Conservation (phyloP, 371 early-diverging fungal genomes). For the Racocetra persica region DNA sequence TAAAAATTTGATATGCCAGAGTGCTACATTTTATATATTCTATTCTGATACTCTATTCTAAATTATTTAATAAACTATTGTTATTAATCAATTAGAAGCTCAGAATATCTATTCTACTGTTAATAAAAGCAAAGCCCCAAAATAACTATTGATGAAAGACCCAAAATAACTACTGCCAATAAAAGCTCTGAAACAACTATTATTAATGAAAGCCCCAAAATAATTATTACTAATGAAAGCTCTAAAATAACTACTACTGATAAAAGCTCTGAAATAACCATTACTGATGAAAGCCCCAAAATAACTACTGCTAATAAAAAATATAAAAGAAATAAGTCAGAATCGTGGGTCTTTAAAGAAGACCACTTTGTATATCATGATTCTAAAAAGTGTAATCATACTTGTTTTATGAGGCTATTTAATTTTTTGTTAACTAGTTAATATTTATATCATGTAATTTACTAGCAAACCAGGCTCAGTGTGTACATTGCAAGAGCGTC, state of each 20-base stretch:
- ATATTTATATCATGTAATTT: slow-evolving; percentile 16
- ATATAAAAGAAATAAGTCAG: slow-evolving; percentile 15
- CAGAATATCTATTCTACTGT: background rate
- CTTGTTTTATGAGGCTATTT: background rate
- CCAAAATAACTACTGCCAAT: background rate
- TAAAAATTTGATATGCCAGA: no score
- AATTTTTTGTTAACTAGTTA: background rate
- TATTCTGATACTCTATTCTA: no score
- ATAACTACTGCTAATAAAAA: background rate
- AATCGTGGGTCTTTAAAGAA: slow-evolving; percentile 17
- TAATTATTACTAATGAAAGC: background rate
- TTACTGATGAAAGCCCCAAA: background rate
- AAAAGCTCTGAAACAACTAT: background rate
- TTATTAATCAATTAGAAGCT: background rate
- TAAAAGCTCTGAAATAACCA: background rate
- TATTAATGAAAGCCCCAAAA: slow-evolving; percentile 18
- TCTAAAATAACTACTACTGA: background rate
- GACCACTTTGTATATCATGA: slow-evolving; percentile 1
- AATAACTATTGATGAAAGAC: background rate
- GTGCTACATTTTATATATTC: no score
- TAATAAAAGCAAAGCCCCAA: slow-evolving; percentile 5
- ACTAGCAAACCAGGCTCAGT: background rate
- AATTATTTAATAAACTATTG: no score
- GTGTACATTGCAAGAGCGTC: background rate
- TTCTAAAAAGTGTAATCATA: background rate